A percentile compares a stretch with the other conserved stretches of the same genome.
Conservation (phyloP, 2,329 filamentous ascomycete genomes). For the Aspergillus nomiae region DNA sequence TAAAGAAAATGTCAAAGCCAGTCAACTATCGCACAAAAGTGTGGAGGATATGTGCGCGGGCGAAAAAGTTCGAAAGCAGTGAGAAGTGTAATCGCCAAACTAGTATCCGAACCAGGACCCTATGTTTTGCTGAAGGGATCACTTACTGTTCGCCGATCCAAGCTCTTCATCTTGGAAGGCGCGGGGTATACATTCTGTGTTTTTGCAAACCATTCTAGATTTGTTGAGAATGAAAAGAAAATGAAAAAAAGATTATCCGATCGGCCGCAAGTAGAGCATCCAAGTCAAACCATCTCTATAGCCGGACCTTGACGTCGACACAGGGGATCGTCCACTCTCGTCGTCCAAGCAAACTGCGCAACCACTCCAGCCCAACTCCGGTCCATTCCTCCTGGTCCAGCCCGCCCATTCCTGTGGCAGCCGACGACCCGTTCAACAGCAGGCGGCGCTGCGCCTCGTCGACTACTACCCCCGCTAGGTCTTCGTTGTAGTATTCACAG, state of each 20-base stretch:
- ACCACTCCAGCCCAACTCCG: conserved; percentile 80
- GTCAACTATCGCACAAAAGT: background rate
- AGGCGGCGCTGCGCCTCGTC: conserved; percentile 57
- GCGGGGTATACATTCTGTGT: background rate
- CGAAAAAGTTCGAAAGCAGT: background rate
- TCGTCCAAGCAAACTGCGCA: conserved; percentile 76
- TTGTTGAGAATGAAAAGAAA: background rate
- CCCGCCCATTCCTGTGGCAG: conserved; percentile 22
- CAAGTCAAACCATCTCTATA: conserved; percentile 50
- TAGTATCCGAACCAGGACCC: background rate
- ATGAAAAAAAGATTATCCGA: background rate
- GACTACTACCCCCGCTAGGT: conserved; percentile 68
- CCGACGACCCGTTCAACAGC: conserved; percentile 20
- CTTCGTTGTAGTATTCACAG: conserved; percentile 69
- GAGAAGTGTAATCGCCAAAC: background rate
- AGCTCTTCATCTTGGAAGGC: background rate
- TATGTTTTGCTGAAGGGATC: background rate
- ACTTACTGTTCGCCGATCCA: background rate
- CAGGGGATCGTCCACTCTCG: conserved; percentile 91
- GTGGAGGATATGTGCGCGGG: background rate
- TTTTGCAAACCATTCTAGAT: background rate
- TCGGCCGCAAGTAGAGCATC: background rate
- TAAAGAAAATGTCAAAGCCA: background rate
- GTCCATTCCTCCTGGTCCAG: conserved; percentile 66
- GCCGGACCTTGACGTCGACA: conserved; percentile 80